These are phyloP conservation scores for Tolypocladium cylindrosporum DNA, from an alignment of 2,329 filamentous ascomycete species.

Conservation along the genomic window DNA sequence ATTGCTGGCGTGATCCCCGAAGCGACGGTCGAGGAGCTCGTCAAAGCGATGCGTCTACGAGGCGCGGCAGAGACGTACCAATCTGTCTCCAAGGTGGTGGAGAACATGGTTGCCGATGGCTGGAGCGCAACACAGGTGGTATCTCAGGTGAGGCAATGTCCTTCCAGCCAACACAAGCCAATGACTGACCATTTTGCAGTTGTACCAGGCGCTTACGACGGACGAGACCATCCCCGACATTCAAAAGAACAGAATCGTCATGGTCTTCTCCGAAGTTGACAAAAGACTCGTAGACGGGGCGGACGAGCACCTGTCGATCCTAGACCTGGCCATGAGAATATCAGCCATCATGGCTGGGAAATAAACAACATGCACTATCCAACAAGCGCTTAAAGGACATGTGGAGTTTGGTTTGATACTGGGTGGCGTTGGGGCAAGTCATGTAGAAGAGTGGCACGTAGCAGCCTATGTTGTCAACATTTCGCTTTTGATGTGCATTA, in stretches of 20 bases:
- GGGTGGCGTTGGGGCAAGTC: background rate
- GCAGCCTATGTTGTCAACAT: background rate
- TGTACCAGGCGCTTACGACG: conserved; percentile 74
- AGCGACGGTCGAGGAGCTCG: conserved; percentile 57
- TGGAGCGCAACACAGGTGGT: conserved; percentile 93
- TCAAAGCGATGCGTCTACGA: conserved; percentile 66
- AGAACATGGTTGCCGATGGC: conserved; percentile 88
- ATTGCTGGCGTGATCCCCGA: conserved; percentile 92
- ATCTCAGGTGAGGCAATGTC: conserved; percentile 48
- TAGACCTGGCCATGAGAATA: conserved; percentile 77
- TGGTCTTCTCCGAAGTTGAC: conserved; percentile 87
- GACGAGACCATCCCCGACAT: conserved; percentile 76
- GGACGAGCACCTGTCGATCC: conserved; percentile 85
- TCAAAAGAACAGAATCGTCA: conserved; percentile 84
- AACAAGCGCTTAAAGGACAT: background rate
- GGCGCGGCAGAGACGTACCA: conserved; percentile 57
- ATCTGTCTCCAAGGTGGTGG: conserved; percentile 67
- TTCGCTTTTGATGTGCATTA: conserved; percentile 1
- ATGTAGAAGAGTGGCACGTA: background rate
- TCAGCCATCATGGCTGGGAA: conserved; percentile 55
- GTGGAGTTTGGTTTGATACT: conserved; percentile 1
- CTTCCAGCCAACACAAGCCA: background rate
- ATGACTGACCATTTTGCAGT: conserved; percentile 29
- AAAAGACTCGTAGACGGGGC: conserved; percentile 90
- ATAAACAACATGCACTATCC: conserved; percentile 8